phyloP scores from a whole-genome alignment of 2,329 filamentous ascomycete species.

The Apiospora marii region DNA sequence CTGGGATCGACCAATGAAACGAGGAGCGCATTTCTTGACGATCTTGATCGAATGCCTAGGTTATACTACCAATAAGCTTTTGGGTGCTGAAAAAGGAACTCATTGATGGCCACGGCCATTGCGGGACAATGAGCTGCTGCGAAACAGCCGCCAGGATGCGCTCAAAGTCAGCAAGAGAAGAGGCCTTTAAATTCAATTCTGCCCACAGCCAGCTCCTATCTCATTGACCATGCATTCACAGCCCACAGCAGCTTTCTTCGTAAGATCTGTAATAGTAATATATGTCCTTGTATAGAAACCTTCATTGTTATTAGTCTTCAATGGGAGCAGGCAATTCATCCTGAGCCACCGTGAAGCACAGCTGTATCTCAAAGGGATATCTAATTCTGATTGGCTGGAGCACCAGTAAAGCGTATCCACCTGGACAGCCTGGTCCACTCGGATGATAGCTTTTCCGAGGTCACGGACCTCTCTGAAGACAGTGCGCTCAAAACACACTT shows the following conservation, averaged over 20 bases:
- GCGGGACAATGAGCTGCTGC: conserved; percentile 9
- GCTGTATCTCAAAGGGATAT: not conserved
- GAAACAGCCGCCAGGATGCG: not conserved
- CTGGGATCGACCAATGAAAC: conserved; percentile 17
- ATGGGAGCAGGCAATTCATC: not conserved
- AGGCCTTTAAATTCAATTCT: not conserved
- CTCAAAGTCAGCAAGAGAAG: not conserved
- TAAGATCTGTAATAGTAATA: not conserved
- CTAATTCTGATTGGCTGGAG: not conserved
- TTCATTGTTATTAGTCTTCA: not conserved
- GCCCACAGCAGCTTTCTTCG: not conserved
- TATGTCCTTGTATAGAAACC: not conserved
- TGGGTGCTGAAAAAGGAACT: conserved; percentile 13
- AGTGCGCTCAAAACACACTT: conserved; percentile 4
- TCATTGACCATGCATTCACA: not conserved
- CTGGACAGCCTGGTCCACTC: not conserved
- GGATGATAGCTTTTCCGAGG: conserved; percentile 13
- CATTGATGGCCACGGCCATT: not conserved
- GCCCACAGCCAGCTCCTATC: not conserved
- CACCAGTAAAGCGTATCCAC: not conserved
- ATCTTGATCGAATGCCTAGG: not conserved
- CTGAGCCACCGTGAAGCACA: conserved; percentile 10
- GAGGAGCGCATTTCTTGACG: conserved; percentile 20
- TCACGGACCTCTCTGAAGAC: not conserved
- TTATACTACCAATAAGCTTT: conserved; percentile 9